phyloP scores from a whole-genome alignment of 495 filamentous ascomycete genomes.

The Penicillium angulare region DNA sequence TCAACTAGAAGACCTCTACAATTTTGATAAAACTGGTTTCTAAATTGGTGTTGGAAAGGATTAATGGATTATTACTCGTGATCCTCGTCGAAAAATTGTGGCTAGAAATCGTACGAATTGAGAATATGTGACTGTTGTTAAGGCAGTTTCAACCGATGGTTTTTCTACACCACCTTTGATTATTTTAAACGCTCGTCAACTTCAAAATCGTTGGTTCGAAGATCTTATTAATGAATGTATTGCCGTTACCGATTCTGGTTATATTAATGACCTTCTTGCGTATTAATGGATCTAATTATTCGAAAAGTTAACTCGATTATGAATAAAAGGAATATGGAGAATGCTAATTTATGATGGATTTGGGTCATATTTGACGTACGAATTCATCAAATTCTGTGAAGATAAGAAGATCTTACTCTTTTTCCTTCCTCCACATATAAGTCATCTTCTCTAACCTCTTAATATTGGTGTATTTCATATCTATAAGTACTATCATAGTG shows the following conservation, averaged over 20 bases:
- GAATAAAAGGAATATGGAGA: background rate
- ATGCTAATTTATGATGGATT: constrained; percentile 10
- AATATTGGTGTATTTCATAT: constrained; percentile 14
- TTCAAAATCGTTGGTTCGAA: background rate
- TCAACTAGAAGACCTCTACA: background rate
- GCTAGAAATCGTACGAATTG: background rate
- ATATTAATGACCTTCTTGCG: constrained; percentile 2
- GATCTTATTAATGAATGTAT: background rate
- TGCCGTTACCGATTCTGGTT: constrained; percentile 1
- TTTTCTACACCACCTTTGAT: background rate
- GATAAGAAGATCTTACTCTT: constrained; percentile 13
- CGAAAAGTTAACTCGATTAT: background rate
- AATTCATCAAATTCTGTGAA: constrained; percentile 13
- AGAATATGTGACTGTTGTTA: background rate
- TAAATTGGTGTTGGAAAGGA: background rate
- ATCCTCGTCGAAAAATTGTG: background rate
- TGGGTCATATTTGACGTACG: constrained; percentile 1
- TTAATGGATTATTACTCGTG: background rate
- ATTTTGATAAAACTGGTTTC: background rate
- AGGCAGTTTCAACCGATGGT: background rate
- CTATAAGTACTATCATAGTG: constrained; percentile 12
- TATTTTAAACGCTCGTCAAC: background rate
- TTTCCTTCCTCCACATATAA: constrained; percentile 9
- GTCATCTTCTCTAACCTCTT: constrained; percentile 13
- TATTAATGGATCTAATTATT: constrained; percentile 2